Evolutionary conservation across 2,329 filamentous ascomycete species (phyloP).

Genomic region (Sarocladium kiliense): DNA sequence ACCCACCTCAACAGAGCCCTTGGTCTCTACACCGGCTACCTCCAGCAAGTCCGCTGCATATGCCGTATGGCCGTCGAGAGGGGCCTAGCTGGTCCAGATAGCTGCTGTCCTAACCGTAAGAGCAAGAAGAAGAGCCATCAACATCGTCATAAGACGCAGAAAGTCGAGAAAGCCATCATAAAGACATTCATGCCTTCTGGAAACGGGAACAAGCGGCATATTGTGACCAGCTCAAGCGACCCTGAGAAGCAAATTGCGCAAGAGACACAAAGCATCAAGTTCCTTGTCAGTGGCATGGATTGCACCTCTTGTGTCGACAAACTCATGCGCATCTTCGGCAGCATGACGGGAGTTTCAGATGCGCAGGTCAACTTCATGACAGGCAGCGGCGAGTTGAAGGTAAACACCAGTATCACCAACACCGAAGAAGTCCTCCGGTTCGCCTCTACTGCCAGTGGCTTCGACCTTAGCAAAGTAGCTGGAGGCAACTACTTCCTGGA

Average conservation of each 20-base stretch:
- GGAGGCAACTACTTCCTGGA: constrained; percentile 20
- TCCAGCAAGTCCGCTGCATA: constrained; percentile 20
- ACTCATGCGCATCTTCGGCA: constrained; percentile 22
- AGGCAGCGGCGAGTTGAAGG: constrained; percentile 27
- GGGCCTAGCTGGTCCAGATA: constrained; percentile 9
- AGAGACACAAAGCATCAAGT: constrained; percentile 18
- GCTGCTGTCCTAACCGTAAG: constrained; percentile 13
- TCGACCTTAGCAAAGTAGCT: constrained; percentile 16
- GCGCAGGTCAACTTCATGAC: constrained; percentile 33
- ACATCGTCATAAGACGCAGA: too few species aligned
- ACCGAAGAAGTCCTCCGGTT: constrained; percentile 22
- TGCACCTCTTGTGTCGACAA: constrained; percentile 32
- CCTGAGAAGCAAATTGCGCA: constrained; percentile 11
- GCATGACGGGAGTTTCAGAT: constrained; percentile 22
- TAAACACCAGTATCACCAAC: constrained; percentile 19
- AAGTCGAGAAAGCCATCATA: background rate
- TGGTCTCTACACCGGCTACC: constrained; percentile 19
- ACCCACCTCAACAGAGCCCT: constrained; percentile 18
- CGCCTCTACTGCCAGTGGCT: constrained; percentile 16
- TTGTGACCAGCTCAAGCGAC: constrained; percentile 1
- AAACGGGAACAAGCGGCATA: too few species aligned
- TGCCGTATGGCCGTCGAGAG: constrained; percentile 19
- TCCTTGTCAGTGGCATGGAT: constrained; percentile 30
- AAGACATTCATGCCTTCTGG: background rate
- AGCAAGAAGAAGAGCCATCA: too few species aligned